phyloP scores from a whole-genome alignment of 192 early-diverging fungal genomes.

The Podila verticillata region DNA sequence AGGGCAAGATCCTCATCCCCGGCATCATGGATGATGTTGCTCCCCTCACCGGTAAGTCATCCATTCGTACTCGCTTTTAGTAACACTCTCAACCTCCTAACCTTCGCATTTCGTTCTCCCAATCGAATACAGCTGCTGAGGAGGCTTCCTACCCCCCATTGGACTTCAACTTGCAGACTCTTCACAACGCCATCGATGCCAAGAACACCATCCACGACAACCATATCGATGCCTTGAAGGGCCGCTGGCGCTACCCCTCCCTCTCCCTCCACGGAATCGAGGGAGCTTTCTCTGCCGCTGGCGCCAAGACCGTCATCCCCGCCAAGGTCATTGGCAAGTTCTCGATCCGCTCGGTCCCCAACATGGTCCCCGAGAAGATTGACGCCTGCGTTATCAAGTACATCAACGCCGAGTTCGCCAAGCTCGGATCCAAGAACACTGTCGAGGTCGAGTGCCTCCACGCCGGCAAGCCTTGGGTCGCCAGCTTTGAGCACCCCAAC shows the following conservation, averaged over 20 bases:
- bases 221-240: slow-evolving; percentile 85
- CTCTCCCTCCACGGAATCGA: slow-evolving; percentile 97
- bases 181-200: slow-evolving; percentile 80
- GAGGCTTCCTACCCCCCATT: slow-evolving; percentile 82
- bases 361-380: slow-evolving; percentile 89
- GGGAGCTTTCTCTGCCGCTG: slow-evolving; percentile 93
- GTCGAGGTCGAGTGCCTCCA: slow-evolving; percentile 79
- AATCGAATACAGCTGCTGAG: slow-evolving; percentile 67
- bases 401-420: slow-evolving; percentile 86
- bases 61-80: not conserved
- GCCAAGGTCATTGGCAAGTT: slow-evolving; percentile 97
- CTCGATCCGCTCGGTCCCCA: slow-evolving; percentile 95
- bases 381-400: slow-evolving; percentile 77
- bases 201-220: slow-evolving; percentile 81
- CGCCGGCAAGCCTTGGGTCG: slow-evolving; percentile 91
- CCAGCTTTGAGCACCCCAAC: slow-evolving; percentile 92
- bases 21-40: slow-evolving; percentile 94
- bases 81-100: not conserved
- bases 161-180: slow-evolving; percentile 83
- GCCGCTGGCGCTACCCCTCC: slow-evolving; percentile 95
- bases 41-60: slow-evolving; percentile 70
- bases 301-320: slow-evolving; percentile 97
- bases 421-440: slow-evolving; percentile 90
- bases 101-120: not conserved
- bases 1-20: slow-evolving; percentile 92